A percentile compares a stretch with the other conserved stretches of the same genome.
These are phyloP conservation scores for Salix purpurea DNA, from an alignment of 345 rosid genomes.

Conservation along the genomic window DNA sequence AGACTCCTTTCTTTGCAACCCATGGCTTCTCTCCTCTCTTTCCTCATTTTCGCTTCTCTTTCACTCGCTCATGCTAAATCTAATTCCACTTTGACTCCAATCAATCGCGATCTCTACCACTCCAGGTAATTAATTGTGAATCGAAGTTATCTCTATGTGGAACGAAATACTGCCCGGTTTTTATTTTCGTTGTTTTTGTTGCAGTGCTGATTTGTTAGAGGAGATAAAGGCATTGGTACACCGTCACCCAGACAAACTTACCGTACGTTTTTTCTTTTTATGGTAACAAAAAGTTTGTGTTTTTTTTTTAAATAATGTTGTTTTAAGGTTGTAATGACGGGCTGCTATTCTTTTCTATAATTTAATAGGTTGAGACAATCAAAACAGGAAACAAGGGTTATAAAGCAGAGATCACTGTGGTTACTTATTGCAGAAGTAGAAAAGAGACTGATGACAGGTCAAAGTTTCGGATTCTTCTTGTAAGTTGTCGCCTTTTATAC, in stretches of 20 bases:
- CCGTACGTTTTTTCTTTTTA: slow-evolving; percentile 32
- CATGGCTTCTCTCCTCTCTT: slow-evolving; percentile 21
- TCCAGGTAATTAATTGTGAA: slow-evolving; percentile 39
- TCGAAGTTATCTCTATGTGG: neutral
- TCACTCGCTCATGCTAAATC: slow-evolving; percentile 15
- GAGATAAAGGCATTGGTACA: slow-evolving; percentile 55
- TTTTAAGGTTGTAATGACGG: neutral
- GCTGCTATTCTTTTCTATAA: neutral
- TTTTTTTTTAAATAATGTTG: neutral
- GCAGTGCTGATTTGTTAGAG: slow-evolving; percentile 66
- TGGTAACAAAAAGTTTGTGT: neutral
- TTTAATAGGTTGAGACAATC: slow-evolving; percentile 49
- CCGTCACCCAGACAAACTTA: slow-evolving; percentile 70
- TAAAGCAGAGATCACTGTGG: slow-evolving; percentile 53
- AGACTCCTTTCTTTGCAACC: neutral
- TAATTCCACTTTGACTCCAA: slow-evolving; percentile 45
- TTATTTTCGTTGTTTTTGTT: neutral
- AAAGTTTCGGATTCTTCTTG: slow-evolving; percentile 88
- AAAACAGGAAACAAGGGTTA: slow-evolving; percentile 67
- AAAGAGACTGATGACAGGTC: slow-evolving; percentile 47
- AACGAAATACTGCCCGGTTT: neutral
- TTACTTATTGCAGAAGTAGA: slow-evolving; percentile 54
- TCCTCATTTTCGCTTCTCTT: slow-evolving; percentile 14
- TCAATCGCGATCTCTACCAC: slow-evolving; percentile 79
- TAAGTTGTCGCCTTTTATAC: slow-evolving; percentile 38